Conservation (phyloP, 2,329 filamentous ascomycete species). For the Fusarium bactridioides region DNA sequence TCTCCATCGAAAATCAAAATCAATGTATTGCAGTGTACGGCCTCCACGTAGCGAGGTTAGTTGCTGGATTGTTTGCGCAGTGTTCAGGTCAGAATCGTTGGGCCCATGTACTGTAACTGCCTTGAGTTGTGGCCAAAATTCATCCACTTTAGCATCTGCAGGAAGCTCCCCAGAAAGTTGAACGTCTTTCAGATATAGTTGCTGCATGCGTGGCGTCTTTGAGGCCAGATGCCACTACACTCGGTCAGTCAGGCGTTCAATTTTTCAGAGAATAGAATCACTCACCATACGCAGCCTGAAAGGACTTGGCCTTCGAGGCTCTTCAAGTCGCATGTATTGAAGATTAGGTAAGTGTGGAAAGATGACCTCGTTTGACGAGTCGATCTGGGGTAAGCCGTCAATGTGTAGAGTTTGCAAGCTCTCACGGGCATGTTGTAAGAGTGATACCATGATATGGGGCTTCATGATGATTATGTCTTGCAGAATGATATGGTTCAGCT, state of each 20-base stretch:
- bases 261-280: neutral
- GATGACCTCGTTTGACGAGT: neutral
- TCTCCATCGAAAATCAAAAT: conserved; percentile 44
- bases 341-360: conserved; percentile 41
- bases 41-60: conserved; percentile 43
- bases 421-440: conserved; percentile 35
- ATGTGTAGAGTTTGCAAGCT: conserved; percentile 39
- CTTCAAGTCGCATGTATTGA: conserved; percentile 43
- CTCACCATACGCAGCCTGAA: conserved; percentile 35
- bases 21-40: conserved; percentile 41
- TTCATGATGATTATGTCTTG: conserved; percentile 29
- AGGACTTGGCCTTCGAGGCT: conserved; percentile 25
- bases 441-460: conserved; percentile 21
- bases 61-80: conserved; percentile 30
- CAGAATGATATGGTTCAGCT: conserved; percentile 34
- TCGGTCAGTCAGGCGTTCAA: conserved; percentile 4
- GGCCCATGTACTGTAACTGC: conserved; percentile 40
- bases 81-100: conserved; percentile 34
- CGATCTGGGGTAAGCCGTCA: conserved; percentile 28
- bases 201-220: conserved; percentile 44
- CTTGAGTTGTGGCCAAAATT: conserved; percentile 44
- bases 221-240: conserved; percentile 38
- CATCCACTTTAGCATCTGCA: conserved; percentile 20
- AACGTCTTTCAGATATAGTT: conserved; percentile 44
- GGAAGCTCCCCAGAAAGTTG: conserved; percentile 24